These are phyloP conservation scores for Ceratocystis destructans DNA, from an alignment of 2,329 filamentous ascomycete species.

Conservation along the genomic window DNA sequence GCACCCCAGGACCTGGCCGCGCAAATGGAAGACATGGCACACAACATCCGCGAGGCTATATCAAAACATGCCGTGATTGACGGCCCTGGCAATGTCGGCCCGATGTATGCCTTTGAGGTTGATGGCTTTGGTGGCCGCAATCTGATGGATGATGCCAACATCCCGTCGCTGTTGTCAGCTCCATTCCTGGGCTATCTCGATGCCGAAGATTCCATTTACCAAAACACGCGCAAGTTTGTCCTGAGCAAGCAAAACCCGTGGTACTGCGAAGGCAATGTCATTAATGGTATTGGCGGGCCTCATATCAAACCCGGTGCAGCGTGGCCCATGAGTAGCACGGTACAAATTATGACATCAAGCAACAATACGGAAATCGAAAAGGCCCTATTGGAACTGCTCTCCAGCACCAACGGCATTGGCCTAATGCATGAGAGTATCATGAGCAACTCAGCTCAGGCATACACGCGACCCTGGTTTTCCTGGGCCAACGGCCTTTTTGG, in stretches of 20 bases:
- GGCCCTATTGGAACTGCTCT: conserved; percentile 29
- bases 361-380: conserved; percentile 27
- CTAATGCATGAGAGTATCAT: conserved; percentile 36
- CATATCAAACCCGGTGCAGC: conserved; percentile 47
- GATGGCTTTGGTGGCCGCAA: conserved; percentile 56
- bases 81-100: conserved; percentile 32
- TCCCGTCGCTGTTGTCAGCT: conserved; percentile 51
- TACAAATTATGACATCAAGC: conserved; percentile 37
- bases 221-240: conserved; percentile 67
- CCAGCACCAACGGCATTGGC: conserved; percentile 31
- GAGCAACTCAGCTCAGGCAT: conserved; percentile 25
- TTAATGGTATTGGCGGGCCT: conserved; percentile 58
- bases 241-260: conserved; percentile 67
- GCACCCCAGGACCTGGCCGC: conserved; percentile 37
- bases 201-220: conserved; percentile 51
- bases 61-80: conserved; percentile 55
- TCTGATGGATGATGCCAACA: conserved; percentile 60
- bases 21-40: conserved; percentile 44
- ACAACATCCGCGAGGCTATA: conserved; percentile 52
- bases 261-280: conserved; percentile 50
- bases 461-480: conserved; percentile 44
- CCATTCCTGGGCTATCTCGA: conserved; percentile 50
- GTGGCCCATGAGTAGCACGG: conserved; percentile 44
- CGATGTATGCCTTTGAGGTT: conserved; percentile 64
- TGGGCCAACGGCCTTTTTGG: conserved; percentile 86